phyloP scores from a whole-genome alignment of 1,139 yeast species.

The Zygosaccharomyces sapae region DNA sequence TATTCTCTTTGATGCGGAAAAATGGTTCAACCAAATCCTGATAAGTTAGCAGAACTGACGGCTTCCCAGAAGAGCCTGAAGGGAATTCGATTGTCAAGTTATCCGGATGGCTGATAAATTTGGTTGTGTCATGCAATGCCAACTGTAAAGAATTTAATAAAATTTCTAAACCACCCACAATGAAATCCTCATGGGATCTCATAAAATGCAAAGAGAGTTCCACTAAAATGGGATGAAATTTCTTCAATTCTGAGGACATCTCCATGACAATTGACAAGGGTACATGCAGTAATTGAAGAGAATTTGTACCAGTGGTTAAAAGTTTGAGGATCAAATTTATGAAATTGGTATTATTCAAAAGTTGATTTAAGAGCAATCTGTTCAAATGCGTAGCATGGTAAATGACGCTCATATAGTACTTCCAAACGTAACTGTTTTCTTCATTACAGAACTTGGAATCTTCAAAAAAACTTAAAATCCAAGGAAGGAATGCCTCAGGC shows the following conservation, averaged over 20 bases:
- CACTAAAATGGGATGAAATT: slow-evolving; percentile 8
- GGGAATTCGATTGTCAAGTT: slow-evolving; percentile 9
- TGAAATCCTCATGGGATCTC: slow-evolving; percentile 16
- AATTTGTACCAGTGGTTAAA: slow-evolving; percentile 8
- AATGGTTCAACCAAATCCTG: slow-evolving; percentile 19
- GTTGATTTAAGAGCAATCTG: slow-evolving; percentile 8
- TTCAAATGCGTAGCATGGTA: slow-evolving; percentile 16
- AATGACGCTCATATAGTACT: slow-evolving; percentile 23
- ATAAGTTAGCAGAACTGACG: slow-evolving; percentile 6
- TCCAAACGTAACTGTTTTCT: slow-evolving; percentile 26
- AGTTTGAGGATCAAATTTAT: slow-evolving; percentile 9
- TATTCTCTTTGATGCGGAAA: slow-evolving; percentile 23
- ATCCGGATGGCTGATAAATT: slow-evolving; percentile 7
- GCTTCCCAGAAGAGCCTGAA: neutral
- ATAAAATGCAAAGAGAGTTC: slow-evolving; percentile 9
- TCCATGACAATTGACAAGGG: slow-evolving; percentile 14
- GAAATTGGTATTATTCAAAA: slow-evolving; percentile 9
- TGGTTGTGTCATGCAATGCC: slow-evolving; percentile 15
- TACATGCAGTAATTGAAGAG: slow-evolving; percentile 9
- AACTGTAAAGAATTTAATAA: slow-evolving; percentile 22
- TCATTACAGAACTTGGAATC: slow-evolving; percentile 9
- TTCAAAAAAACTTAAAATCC: slow-evolving; percentile 21
- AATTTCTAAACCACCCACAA: slow-evolving; percentile 25
- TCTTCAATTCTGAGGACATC: slow-evolving; percentile 11
- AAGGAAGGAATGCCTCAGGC: slow-evolving; percentile 22